Percentiles rank a stretch among this genome's conserved stretches.
phyloP scores from a whole-genome alignment of 106 monocot species.

The Apostasia shenzhenica region DNA sequence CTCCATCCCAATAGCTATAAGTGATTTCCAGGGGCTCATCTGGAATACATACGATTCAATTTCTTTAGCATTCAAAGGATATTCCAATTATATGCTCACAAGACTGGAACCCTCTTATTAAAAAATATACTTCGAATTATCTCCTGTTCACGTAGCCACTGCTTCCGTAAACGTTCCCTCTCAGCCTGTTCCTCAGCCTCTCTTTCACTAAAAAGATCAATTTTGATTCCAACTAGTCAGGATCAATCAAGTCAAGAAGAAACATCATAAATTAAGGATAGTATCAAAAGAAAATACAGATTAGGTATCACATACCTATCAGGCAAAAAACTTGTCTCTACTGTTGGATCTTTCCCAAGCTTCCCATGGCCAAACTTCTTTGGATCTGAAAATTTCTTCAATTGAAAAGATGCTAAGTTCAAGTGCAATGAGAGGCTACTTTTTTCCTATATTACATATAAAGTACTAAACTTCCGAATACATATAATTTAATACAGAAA shows the following conservation, averaged over 20 bases:
- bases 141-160: slow-evolving; percentile 91
- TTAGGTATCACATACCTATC: slow-evolving; percentile 56
- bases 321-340: slow-evolving; percentile 97
- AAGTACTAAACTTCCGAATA: no score
- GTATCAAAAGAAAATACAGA: not conserved
- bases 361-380: slow-evolving; percentile 52
- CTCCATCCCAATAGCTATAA: slow-evolving; percentile 99
- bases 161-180: slow-evolving; percentile 70
- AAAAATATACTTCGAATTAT: slow-evolving; percentile 63
- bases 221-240: slow-evolving; percentile 43
- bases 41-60: slow-evolving; percentile 20
- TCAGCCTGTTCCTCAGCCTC: slow-evolving; percentile 99
- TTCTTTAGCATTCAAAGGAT: not conserved
- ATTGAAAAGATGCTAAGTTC: not conserved
- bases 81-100: not conserved
- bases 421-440: no score
- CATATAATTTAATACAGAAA: no score
- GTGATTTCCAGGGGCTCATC: slow-evolving; percentile 98
- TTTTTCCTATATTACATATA: no score
- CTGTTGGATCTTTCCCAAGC: slow-evolving; percentile 90
- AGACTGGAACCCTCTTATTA: not conserved
- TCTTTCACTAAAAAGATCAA: slow-evolving; percentile 84
- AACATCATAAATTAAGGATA: not conserved
- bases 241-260: slow-evolving; percentile 23
- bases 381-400: slow-evolving; percentile 27